A percentile compares a stretch with the other conserved stretches of the same genome.
Conservation (phyloP, 805 yeast genomes). For the Ogataea siamensis region DNA sequence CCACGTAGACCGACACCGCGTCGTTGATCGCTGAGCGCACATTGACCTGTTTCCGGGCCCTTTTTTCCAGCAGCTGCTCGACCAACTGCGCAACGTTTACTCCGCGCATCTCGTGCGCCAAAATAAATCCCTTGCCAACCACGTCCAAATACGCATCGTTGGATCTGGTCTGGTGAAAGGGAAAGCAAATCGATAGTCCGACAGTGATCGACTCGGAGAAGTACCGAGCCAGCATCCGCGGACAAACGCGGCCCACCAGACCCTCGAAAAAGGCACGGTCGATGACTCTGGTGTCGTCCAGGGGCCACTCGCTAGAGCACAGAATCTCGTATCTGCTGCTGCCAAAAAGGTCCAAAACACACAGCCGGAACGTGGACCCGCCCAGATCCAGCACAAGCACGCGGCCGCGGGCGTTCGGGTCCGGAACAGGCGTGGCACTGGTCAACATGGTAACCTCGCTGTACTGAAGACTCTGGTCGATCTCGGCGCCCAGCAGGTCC, state of each 20-base stretch:
- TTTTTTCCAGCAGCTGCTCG: slow-evolving; percentile 32
- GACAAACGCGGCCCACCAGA: slow-evolving; percentile 39
- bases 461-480: not conserved
- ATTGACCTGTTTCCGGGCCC: slow-evolving; percentile 31
- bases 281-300: slow-evolving; percentile 40
- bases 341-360: slow-evolving; percentile 22
- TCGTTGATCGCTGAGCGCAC: slow-evolving; percentile 55
- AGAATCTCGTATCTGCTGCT: slow-evolving; percentile 11
- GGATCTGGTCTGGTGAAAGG: slow-evolving; percentile 41
- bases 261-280: slow-evolving; percentile 41
- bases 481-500: not conserved
- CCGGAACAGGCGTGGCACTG: slow-evolving; percentile 12
- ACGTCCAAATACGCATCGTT: slow-evolving; percentile 46
- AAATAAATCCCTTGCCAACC: slow-evolving; percentile 61
- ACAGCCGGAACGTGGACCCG: slow-evolving; percentile 51
- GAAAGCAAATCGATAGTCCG: slow-evolving; percentile 60
- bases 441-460: slow-evolving; percentile 5
- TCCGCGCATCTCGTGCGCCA: slow-evolving; percentile 42
- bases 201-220: slow-evolving; percentile 29
- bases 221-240: slow-evolving; percentile 19
- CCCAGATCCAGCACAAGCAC: slow-evolving; percentile 54
- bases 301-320: slow-evolving; percentile 36
- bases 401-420: slow-evolving; percentile 18
- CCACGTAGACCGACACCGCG: slow-evolving; percentile 60
- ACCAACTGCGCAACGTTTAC: slow-evolving; percentile 43